A percentile compares a stretch with the other conserved stretches of the same genome.
Conservation (phyloP, 2,329 filamentous ascomycete species). For the Colletotrichum nymphaeae region DNA sequence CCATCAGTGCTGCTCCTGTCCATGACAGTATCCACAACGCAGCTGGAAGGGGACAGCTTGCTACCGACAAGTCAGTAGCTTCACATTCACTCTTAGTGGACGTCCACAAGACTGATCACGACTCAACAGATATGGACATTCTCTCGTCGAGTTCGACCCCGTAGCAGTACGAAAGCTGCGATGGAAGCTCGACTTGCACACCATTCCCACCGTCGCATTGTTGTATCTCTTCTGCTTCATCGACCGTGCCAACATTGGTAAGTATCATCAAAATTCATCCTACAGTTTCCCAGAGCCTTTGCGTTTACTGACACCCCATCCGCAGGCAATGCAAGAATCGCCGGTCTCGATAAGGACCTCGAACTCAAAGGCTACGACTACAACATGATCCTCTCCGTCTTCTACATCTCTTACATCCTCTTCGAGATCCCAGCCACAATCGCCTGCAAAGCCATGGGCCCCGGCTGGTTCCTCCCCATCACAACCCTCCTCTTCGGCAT, state of each 20-base stretch:
- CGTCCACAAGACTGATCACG: too few relatives aligned
- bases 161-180: slow-evolving; percentile 68
- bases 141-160: slow-evolving; percentile 65
- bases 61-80: slow-evolving; percentile 56
- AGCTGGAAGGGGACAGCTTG: slow-evolving; percentile 56
- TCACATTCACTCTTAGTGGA: too few relatives aligned
- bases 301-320: neutral
- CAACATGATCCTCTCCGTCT: slow-evolving; percentile 74
- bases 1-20: slow-evolving; percentile 26
- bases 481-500: slow-evolving; percentile 73
- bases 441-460: slow-evolving; percentile 76
- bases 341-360: slow-evolving; percentile 73
- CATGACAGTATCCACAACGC: slow-evolving; percentile 40
- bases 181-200: slow-evolving; percentile 72
- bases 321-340: slow-evolving; percentile 74
- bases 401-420: slow-evolving; percentile 80
- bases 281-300: rapidly evolving
- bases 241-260: slow-evolving; percentile 79
- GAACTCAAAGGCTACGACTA: slow-evolving; percentile 72
- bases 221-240: slow-evolving; percentile 81
- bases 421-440: slow-evolving; percentile 79
- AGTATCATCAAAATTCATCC: slow-evolving; percentile 29
- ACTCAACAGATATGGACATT: slow-evolving; percentile 55
- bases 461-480: slow-evolving; percentile 76
- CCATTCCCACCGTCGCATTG: slow-evolving; percentile 73